Base-by-base conservation (phyloP, 1,139 yeast genomes). In the Cylindricascospora bacillispora region DNA sequence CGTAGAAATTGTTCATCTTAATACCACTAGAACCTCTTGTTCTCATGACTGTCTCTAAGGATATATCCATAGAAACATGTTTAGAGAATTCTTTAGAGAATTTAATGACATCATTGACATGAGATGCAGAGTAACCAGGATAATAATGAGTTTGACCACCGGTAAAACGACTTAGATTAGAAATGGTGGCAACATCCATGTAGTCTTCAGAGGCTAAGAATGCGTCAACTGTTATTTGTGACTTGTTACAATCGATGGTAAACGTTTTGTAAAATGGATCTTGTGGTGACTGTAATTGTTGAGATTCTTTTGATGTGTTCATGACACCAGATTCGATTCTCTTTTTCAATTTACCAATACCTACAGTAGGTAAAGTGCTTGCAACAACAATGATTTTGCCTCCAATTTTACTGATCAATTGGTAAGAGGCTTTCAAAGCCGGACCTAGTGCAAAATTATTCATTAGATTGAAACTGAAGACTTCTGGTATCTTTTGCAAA, bases 101-200 rank as follows among this genome's bases (percentile, higher is more conserved):
- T 58, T 89, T 92, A 37, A 77, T 70, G 24, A 82, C 93, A 55
- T 85, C 97, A 52, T 82, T 89, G 29, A 72, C 62, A 40, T 77
- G 74, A 29, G 70, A 65, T 31, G 94, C 92, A 37, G 77, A 67
- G 93, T 95, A 92, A 11, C 94, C 93, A 15, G 97, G 95, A 55
- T 89, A 89, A 61, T 76, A 86, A 57, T 82, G 93, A 4, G 95
- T 85, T 63, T 86, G 94, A 49, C 99, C 99, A 36, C 94, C 93
- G 29, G 98, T 86, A 60, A 64, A 89, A 44, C 95, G 73, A 28
- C 95, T 93, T 50, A 86, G 67, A 57, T 82, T 81, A 18, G 93
- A 68, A 41, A 86, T 64, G 2, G 95, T 76, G 4, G 97, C 97
- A 39, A 86, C 89, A 57, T 86, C 98, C 60, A 82, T 93, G 59